Evolutionary conservation across 176 grass and related monocot species (phyloP).

Genomic region (barley (Hordeum vulgare)): DNA sequence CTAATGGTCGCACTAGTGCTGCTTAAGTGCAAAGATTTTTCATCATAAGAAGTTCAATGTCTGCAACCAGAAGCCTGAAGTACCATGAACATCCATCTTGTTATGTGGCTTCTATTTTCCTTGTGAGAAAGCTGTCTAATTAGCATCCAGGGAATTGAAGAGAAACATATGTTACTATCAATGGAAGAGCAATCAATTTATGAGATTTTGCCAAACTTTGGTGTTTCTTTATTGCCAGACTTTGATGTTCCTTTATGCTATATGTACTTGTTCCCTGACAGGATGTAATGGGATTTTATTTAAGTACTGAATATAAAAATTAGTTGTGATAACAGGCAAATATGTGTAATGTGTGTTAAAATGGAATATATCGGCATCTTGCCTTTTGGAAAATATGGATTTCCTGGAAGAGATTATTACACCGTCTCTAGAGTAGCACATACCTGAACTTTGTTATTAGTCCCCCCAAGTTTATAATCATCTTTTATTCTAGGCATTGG

Average conservation of each 20-base stretch:
- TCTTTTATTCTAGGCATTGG: slow-evolving; percentile 65
- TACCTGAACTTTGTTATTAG: slow-evolving; percentile 9
- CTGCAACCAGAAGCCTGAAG: background rate
- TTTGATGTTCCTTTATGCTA: slow-evolving; percentile 8
- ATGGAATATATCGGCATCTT: background rate
- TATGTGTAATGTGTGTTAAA: background rate
- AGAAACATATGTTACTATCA: background rate
- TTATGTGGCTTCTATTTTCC: background rate
- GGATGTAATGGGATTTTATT: background rate
- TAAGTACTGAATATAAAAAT: background rate
- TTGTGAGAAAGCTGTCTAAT: background rate
- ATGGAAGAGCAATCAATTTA: background rate
- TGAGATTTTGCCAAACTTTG: background rate
- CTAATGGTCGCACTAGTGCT: slow-evolving; percentile 11
- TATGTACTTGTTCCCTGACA: background rate
- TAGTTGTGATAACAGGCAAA: background rate
- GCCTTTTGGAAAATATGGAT: background rate
- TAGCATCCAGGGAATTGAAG: background rate
- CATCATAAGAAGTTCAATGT: slow-evolving; percentile 4
- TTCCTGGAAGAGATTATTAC: background rate
- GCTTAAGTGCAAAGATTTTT: background rate
- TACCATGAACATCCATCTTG: background rate
- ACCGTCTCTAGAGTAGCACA: background rate
- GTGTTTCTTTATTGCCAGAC: slow-evolving; percentile 1
- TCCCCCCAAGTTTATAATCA: slow-evolving; percentile 12